Conservation (phyloP, 108 stramenopile species). For the Nitzschia sp. region DNA sequence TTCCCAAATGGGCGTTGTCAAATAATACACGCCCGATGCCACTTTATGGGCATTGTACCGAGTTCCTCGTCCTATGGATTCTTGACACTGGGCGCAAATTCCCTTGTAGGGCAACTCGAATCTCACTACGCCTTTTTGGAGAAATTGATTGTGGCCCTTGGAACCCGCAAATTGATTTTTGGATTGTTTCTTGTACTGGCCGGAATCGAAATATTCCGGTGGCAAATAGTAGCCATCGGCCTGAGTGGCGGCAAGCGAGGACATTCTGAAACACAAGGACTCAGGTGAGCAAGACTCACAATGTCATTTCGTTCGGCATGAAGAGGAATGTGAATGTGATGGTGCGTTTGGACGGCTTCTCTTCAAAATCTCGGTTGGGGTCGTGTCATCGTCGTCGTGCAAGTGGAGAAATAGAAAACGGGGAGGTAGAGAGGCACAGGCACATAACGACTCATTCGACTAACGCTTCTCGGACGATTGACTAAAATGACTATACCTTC, state of each 20-base stretch:
- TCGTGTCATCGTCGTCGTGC: no score
- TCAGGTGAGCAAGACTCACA: no score
- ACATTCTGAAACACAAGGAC: no score
- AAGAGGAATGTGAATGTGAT: background rate
- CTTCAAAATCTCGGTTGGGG: no score
- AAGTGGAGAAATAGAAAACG: no score
- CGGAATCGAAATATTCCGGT: conserved; percentile 71
- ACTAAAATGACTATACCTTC: no score
- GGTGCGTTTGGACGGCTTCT: background rate
- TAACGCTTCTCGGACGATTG: no score
- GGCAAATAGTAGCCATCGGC: conserved; percentile 92
- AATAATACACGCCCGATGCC: conserved; percentile 74
- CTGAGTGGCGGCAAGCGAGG: conserved; percentile 87
- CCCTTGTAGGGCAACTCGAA: conserved; percentile 94
- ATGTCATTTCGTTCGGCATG: background rate
- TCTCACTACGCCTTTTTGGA: conserved; percentile 83
- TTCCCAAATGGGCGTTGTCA: conserved; percentile 87
- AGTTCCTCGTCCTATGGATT: conserved; percentile 80
- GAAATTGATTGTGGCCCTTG: conserved; percentile 85
- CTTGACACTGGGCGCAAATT: conserved; percentile 75
- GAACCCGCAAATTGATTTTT: conserved; percentile 61
- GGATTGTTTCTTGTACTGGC: conserved; percentile 73
- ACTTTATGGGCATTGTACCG: conserved; percentile 95
- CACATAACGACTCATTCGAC: no score
- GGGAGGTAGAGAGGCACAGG: no score